Conservation (phyloP, 805 yeast species). For the Saccharomycopsis fodiens region DNA sequence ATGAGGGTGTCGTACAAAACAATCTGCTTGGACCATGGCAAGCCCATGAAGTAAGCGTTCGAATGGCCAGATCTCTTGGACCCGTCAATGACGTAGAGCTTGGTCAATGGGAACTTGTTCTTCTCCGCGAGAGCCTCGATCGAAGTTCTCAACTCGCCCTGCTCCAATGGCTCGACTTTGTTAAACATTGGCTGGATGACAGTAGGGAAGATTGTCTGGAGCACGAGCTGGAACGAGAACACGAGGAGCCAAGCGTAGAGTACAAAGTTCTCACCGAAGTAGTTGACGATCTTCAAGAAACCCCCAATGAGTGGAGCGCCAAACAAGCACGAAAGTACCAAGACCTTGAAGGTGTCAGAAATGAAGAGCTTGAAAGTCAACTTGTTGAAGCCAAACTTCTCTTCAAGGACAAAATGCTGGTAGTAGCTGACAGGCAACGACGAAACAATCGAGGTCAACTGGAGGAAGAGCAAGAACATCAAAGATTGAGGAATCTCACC, state of each 20-base stretch:
- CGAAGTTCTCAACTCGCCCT: constrained; percentile 76
- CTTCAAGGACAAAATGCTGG: constrained; percentile 82
- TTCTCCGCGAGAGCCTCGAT: constrained; percentile 72
- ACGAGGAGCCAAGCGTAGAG: constrained; percentile 70
- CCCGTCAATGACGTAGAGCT: constrained; percentile 90
- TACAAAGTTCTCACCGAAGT: constrained; percentile 75
- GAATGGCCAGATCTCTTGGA: constrained; percentile 94
- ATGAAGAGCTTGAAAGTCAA: constrained; percentile 66
- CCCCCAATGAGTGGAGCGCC: constrained; percentile 70
- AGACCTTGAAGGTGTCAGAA: constrained; percentile 59
- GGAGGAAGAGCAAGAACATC: constrained; percentile 48
- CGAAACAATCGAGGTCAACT: constrained; percentile 42
- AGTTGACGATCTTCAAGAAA: constrained; percentile 72
- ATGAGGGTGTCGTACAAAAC: constrained; percentile 90
- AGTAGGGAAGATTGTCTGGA: constrained; percentile 73
- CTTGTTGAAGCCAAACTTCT: constrained; percentile 89
- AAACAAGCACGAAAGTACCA: constrained; percentile 44
- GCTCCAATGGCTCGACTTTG: constrained; percentile 81
- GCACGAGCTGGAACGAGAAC: constrained; percentile 61
- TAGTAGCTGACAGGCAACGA: constrained; percentile 53
- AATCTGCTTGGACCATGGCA: constrained; percentile 96
- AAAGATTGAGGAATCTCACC: constrained; percentile 70
- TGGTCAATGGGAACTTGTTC: constrained; percentile 79
- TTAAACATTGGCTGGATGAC: constrained; percentile 90
- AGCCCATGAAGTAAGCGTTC: constrained; percentile 91